A percentile compares a stretch with the other conserved stretches of the same genome.
These are phyloP conservation scores for Cercospora brassicicola DNA, from an alignment of 2,329 filamentous ascomycete species.

Conservation along the genomic window DNA sequence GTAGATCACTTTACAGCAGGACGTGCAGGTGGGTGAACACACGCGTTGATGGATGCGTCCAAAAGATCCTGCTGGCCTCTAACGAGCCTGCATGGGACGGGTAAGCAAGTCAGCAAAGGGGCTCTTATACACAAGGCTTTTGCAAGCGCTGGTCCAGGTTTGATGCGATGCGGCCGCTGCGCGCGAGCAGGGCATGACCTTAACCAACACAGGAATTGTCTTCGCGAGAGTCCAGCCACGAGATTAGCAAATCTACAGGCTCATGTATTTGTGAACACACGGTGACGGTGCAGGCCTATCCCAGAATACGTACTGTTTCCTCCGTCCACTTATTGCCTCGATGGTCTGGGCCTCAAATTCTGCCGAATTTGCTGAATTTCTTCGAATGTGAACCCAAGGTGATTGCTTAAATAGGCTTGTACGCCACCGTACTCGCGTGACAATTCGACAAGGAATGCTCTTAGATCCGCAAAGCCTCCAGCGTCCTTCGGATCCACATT, in stretches of 20 bases:
- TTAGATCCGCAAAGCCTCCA: neutral
- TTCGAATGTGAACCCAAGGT: neutral
- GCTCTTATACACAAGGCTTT: neutral
- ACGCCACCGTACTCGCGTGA: neutral
- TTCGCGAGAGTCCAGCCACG: too few species aligned
- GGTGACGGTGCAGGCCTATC: neutral
- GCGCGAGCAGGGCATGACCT: neutral
- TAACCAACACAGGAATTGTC: neutral
- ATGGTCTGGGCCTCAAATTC: neutral
- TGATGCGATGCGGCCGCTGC: neutral
- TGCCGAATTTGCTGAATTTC: neutral
- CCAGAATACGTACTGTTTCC: neutral
- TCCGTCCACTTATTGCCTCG: neutral
- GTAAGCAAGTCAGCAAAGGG: neutral
- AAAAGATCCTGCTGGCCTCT: neutral
- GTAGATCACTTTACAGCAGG: neutral
- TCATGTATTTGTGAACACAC: neutral
- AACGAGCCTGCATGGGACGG: neutral
- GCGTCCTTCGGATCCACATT: neutral
- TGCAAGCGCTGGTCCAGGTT: neutral
- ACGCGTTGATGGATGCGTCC: neutral
- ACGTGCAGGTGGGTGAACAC: neutral
- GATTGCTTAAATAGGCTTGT: neutral
- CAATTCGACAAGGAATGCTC: neutral
- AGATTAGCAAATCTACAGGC: neutral